Evolutionary conservation across 768 basidiomycete genomes (phyloP).

Genomic region (Lactarius vividus): DNA sequence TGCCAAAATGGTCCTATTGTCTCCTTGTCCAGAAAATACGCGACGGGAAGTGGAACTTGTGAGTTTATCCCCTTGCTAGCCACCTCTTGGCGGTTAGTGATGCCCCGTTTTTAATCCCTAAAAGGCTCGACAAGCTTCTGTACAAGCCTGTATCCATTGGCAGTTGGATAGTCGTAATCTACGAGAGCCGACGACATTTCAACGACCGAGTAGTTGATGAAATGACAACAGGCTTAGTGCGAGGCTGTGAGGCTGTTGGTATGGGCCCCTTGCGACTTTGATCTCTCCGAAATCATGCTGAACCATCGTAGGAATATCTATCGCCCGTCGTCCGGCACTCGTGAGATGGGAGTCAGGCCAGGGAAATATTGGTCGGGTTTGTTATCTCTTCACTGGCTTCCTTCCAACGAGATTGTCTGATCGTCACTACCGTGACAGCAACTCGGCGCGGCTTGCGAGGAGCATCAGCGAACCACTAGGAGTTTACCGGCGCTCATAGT

Average conservation of each 20-base stretch:
- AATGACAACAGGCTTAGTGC: slow-evolving; percentile 53
- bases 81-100: neutral
- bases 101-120: neutral
- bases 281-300: neutral
- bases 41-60: slow-evolving; percentile 82
- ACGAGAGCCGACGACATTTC: slow-evolving; percentile 60
- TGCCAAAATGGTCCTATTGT: neutral
- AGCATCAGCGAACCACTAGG: slow-evolving; percentile 40
- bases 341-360: slow-evolving; percentile 58
- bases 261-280: slow-evolving; percentile 30
- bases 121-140: slow-evolving; percentile 69
- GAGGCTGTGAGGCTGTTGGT: slow-evolving; percentile 57
- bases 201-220: slow-evolving; percentile 41
- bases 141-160: slow-evolving; percentile 51
- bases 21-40: slow-evolving; percentile 44
- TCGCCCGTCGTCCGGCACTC: slow-evolving; percentile 43
- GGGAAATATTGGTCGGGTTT: slow-evolving; percentile 40
- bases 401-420: neutral
- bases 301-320: slow-evolving; percentile 51
- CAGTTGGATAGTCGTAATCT: slow-evolving; percentile 63
- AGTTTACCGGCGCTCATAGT: slow-evolving; percentile 29
- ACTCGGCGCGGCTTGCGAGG: slow-evolving; percentile 49
- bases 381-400: neutral
- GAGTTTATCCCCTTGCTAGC: slow-evolving; percentile 21
- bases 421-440: slow-evolving; percentile 34